Percentiles rank a stretch among this genome's conserved stretches.
These are phyloP conservation scores for Wickerhamiella alocasiicola DNA, from an alignment of 805 yeast genomes.

Conservation along the genomic window DNA sequence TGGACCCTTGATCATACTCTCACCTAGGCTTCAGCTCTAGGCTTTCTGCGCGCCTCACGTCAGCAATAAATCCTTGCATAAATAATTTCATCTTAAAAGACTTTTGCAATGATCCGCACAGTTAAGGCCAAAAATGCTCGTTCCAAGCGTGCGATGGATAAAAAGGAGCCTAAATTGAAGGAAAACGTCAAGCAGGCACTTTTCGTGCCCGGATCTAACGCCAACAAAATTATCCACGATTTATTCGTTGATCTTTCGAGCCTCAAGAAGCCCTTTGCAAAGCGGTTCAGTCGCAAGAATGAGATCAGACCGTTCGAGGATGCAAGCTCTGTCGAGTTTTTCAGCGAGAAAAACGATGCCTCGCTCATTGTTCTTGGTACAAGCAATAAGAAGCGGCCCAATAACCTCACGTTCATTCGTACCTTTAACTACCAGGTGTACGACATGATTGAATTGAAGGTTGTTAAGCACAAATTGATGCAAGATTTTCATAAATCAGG, in stretches of 20 bases:
- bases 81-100: neutral
- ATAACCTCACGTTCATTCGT: conserved; percentile 75
- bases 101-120: conserved; percentile 33
- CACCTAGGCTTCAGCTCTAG: neutral
- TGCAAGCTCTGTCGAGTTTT: conserved; percentile 69
- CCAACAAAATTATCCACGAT: conserved; percentile 72
- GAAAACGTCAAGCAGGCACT: conserved; percentile 86
- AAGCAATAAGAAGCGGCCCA: conserved; percentile 83
- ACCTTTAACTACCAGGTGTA: conserved; percentile 82
- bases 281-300: conserved; percentile 79
- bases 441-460: conserved; percentile 86
- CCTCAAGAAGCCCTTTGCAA: conserved; percentile 78
- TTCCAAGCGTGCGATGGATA: conserved; percentile 85
- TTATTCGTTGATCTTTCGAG: conserved; percentile 81
- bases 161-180: conserved; percentile 72
- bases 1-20: neutral
- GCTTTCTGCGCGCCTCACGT: neutral
- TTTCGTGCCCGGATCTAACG: conserved; percentile 79
- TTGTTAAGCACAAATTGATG: conserved; percentile 49
- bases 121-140: conserved; percentile 88
- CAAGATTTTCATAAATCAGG: conserved; percentile 70
- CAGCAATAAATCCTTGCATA: neutral
- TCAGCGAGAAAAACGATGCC: conserved; percentile 87
- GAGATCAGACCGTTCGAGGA: conserved; percentile 91
- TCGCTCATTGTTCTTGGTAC: conserved; percentile 71